A percentile compares a stretch with the other conserved stretches of the same genome.
Evolutionary conservation across 2,329 filamentous ascomycete genomes (phyloP).

Genomic region (Aspergillus aculeatinus): DNA sequence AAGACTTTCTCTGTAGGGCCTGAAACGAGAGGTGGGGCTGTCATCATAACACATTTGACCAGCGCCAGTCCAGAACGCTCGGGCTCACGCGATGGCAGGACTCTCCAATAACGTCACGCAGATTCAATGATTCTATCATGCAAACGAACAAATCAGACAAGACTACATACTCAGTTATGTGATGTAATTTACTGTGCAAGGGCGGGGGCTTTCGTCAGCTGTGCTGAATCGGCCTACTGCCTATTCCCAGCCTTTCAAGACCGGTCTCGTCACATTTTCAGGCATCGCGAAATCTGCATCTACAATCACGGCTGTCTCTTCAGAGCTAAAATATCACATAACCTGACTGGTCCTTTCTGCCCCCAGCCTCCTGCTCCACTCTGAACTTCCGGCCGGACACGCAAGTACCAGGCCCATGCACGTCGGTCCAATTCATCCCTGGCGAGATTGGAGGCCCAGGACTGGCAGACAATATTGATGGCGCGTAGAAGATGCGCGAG

Average conservation of each 20-base stretch:
- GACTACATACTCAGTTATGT: too few relatives aligned
- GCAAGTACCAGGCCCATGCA: slow-evolving; percentile 80
- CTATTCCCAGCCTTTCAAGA: neutral
- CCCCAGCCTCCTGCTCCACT: slow-evolving; percentile 77
- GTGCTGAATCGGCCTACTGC: neutral
- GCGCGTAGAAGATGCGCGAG: slow-evolving; percentile 68
- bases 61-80: neutral
- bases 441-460: slow-evolving; percentile 67
- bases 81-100: neutral
- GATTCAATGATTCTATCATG: neutral
- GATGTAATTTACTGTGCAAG: neutral
- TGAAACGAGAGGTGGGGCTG: neutral
- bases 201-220: neutral
- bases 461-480: slow-evolving; percentile 68
- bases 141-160: neutral
- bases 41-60: neutral
- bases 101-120: neutral
- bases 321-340: slow-evolving; percentile 61
- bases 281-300: neutral
- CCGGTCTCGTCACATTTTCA: neutral
- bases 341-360: slow-evolving; percentile 68
- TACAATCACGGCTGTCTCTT: slow-evolving; percentile 17
- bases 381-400: slow-evolving; percentile 73
- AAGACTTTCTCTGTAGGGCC: neutral
- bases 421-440: slow-evolving; percentile 68